Evolutionary conservation across 139 green algal genomes (phyloP), one percentile per base, ranked within the genome.

Genomic region (Coelastrella sp.): DNA sequence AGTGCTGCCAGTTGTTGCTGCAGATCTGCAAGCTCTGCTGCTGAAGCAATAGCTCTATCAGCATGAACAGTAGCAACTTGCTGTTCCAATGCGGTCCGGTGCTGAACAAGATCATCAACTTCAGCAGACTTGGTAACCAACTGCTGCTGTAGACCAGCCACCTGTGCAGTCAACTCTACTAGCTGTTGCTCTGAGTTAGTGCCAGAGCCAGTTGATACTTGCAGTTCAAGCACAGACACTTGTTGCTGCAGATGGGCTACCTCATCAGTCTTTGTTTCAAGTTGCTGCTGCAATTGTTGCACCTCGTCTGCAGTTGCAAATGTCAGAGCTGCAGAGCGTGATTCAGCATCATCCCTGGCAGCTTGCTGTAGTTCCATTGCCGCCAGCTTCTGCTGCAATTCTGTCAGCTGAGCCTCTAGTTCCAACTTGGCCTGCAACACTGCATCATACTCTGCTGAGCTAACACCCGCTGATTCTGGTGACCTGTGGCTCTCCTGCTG

Each of bases 231-330:
- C 27, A 43, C n/a, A 0, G 8, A 48, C 30, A 50, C 71, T 15
- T 35, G 71, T 38, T 79, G 71, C 71, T 79, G 43, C 41, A 64
- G 41, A 13, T 80, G 1, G 30, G 40, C 23, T 63, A 43, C 72
- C 17, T 30, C 40, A 63, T 25, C 15, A 66, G 34, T 51, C 30
- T 50, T 30, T 17, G 17, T 50, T 23, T 30, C 19, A 50, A 83
- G 51, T 50, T 68, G 34, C 19, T 64, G 1, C 21, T 27, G 53
- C 53, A 64, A 0, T 13, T 32, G 17, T 64, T 5, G 7, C 11
- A 9, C 53, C 19, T 27, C 45, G 11, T 57, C 74, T 68, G 34
- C 4, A 9, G 1, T 21, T 64, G 53, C 53, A 64, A 13, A 9
- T 32, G 53, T 64, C 17, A 64, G 30, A 9, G 6, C 27, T 27